Percentiles rank a stretch among this genome's conserved stretches.
Evolutionary conservation across 164 flowering plant genomes (phyloP).

Genomic region (Macadamia tetraphylla): DNA sequence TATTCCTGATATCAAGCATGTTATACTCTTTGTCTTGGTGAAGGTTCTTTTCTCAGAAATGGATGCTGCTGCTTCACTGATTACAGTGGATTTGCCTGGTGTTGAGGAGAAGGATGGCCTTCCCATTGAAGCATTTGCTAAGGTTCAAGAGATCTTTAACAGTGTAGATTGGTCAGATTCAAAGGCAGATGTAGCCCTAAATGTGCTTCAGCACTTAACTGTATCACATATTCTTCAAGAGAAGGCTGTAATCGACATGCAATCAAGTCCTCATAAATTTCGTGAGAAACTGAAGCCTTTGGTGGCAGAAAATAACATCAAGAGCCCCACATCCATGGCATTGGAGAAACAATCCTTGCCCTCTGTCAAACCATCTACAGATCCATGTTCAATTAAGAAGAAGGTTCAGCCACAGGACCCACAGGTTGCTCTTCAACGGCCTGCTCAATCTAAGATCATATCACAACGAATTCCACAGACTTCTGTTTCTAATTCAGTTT

Average conservation of each 20-base stretch:
- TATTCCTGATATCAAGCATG: constrained; percentile 3
- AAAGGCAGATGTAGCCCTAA: constrained; percentile 49
- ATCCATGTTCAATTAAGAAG: constrained; percentile 17
- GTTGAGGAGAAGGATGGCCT: constrained; percentile 79
- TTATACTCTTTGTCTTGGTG: constrained; percentile 17
- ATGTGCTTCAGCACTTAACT: constrained; percentile 47
- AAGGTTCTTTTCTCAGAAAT: constrained; percentile 87
- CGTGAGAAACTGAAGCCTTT: constrained; percentile 19
- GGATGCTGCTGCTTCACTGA: constrained; percentile 56
- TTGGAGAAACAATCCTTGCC: constrained; percentile 9
- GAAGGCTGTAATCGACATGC: constrained; percentile 19
- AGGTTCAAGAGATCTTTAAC: constrained; percentile 76
- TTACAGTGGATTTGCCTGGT: constrained; percentile 42
- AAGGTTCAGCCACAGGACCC: constrained; percentile 34
- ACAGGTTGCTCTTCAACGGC: constrained; percentile 36
- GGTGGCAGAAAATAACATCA: constrained; percentile 19
- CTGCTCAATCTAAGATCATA: constrained; percentile 52
- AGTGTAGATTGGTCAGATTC: constrained; percentile 66
- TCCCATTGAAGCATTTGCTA: constrained; percentile 82
- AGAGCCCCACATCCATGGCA: constrained; percentile 4
- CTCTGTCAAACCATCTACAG: constrained; percentile 17
- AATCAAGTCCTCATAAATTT: constrained; percentile 18
- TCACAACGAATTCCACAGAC: constrained; percentile 36
- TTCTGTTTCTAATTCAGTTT: constrained; percentile 43
- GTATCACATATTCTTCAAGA: constrained; percentile 37